These are phyloP conservation scores for Centella asiatica DNA, from an alignment of 129 eudicot species.

Conservation along the genomic window DNA sequence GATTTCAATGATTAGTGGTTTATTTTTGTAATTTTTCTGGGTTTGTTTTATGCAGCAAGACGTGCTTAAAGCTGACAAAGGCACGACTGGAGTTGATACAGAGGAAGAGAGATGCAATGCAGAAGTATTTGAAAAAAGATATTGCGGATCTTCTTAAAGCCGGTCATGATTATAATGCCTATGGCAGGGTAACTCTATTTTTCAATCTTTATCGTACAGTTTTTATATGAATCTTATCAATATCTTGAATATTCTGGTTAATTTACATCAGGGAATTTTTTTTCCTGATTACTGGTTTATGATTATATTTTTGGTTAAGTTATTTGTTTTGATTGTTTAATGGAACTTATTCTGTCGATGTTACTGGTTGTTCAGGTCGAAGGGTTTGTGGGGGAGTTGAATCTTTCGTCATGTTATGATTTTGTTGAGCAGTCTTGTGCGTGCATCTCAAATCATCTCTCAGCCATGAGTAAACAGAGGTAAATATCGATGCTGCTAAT, in stretches of 20 bases:
- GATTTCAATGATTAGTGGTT: not conserved
- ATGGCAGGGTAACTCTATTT: constrained; percentile 51
- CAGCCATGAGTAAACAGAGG: constrained; percentile 61
- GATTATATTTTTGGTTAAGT: not conserved
- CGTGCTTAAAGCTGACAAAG: constrained; percentile 39
- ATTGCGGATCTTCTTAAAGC: constrained; percentile 67
- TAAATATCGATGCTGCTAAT: not conserved
- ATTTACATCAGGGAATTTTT: not conserved
- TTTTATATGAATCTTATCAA: not conserved
- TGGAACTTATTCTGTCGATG: not conserved
- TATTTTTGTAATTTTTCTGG: not conserved
- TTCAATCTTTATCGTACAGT: not conserved
- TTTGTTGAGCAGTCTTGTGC: constrained; percentile 44
- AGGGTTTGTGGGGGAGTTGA: constrained; percentile 60
- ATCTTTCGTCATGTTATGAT: constrained; percentile 64
- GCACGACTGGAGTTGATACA: constrained; percentile 52
- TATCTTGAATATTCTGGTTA: not conserved
- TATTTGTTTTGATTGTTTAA: not conserved
- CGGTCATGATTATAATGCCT: constrained; percentile 55
- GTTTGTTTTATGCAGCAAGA: constrained; percentile 43
- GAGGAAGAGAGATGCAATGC: constrained; percentile 73
- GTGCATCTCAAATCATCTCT: constrained; percentile 37
- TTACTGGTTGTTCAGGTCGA: constrained; percentile 53
- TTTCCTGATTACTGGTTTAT: no score
- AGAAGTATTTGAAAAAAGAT: constrained; percentile 66